Conservation (phyloP, 768 basidiomycete genomes). For the Pisolithus orientalis region DNA sequence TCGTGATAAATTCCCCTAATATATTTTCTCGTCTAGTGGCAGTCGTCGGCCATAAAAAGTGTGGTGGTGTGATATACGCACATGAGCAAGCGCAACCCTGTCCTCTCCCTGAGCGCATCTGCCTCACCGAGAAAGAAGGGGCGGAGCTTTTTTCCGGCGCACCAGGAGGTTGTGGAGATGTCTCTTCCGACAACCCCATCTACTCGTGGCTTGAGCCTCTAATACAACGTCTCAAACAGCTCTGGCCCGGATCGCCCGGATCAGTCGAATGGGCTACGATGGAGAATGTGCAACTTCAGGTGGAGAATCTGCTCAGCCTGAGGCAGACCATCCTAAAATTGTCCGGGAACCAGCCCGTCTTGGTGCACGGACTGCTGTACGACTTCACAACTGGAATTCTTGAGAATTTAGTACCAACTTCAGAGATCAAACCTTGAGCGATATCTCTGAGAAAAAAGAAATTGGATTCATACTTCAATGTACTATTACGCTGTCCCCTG, state of each 20-base stretch:
- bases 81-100: constrained; percentile 8
- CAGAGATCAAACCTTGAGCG: constrained; percentile 20
- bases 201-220: constrained; percentile 70
- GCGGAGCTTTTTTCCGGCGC: constrained; percentile 22
- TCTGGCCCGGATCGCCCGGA: constrained; percentile 26
- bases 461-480: not conserved
- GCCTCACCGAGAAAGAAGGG: not conserved
- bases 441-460: not conserved
- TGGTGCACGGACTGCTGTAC: constrained; percentile 72
- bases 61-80: constrained; percentile 62
- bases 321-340: constrained; percentile 36
- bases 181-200: constrained; percentile 41
- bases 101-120: not conserved
- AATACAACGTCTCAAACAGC: constrained; percentile 40
- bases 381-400: constrained; percentile 53
- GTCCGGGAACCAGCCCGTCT: constrained; percentile 33
- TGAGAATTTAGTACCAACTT: constrained; percentile 46
- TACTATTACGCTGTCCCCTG: too few relatives aligned
- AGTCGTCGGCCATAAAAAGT: constrained; percentile 77
- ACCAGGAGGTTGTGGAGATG: constrained; percentile 8
- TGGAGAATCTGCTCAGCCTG: constrained; percentile 39
- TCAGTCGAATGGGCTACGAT: constrained; percentile 35
- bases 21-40: constrained; percentile 42
- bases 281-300: constrained; percentile 55
- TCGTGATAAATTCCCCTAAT: constrained; percentile 26